Evolutionary conservation across 2,329 filamentous ascomycete genomes (phyloP), one percentile per base, ranked within the genome.

Genomic region (Fusarium sterilihyphosum): DNA sequence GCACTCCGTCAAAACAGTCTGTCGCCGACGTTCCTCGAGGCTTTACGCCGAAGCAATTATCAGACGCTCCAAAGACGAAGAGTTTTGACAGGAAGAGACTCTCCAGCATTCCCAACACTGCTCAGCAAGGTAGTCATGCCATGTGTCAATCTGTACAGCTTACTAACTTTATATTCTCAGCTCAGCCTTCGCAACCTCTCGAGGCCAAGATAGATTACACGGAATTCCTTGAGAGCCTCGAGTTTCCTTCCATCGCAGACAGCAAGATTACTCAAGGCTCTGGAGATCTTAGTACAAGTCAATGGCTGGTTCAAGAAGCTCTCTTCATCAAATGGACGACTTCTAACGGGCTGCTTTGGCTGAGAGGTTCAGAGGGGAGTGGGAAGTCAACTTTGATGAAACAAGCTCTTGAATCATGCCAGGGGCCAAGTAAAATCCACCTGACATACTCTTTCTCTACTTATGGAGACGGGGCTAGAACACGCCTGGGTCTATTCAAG

Each of bases 321-420:
- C 33, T 44, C 14, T 65, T 54, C 26, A 9, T 4, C 3, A 24
- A 14, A 14, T 64, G 46, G 46, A 40, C 16, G 40, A 22, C 11
- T 11, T 63, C 38, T 6, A 54, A 20, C 2, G 46, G 26, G 20
- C 31, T 53, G 1, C 58, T 65, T 8, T 65, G 46, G 59, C 18
- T 65, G 5, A 41, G 46, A 46, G 62, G 59, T 2, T 53, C 46
- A 6, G 63, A 65, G 2, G 59, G 63, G 4, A 46, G 63, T 26
- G 63, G 59, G 35, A 65, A 65, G 33, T 54, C 63, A 5, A 64
- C 59, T 11, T 24, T 65, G n/a, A 65, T 47, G 63, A 33, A 24
- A n/a, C 40, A 41, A 9, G 47, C 47, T 29, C 35, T 64, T 46
- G 22, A 54, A 4, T 40, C n/a, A 2, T 31, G 49, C 41, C 11